Evolutionary conservation across 2,329 filamentous ascomycete genomes (phyloP).

Genomic region (Thermoascus crustaceus): DNA sequence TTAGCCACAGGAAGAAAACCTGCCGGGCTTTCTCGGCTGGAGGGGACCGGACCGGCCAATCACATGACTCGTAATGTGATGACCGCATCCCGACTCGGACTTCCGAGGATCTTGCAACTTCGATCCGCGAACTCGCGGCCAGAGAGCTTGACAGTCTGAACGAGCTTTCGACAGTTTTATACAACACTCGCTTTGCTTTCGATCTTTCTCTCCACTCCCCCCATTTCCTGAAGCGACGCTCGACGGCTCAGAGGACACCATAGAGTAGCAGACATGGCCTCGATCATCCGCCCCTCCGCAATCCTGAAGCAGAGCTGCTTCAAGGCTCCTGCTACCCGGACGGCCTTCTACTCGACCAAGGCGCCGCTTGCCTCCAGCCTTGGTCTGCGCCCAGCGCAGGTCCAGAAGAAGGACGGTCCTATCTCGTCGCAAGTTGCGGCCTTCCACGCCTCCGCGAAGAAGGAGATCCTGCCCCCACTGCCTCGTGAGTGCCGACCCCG

Average conservation of each 20-base stretch:
- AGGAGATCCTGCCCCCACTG: conserved; percentile 69
- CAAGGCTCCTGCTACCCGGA: conserved; percentile 19
- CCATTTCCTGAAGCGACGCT: not conserved
- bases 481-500: conserved; percentile 59
- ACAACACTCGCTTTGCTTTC: too few relatives aligned
- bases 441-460: conserved; percentile 76
- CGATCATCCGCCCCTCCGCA: conserved; percentile 31
- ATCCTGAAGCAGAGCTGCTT: conserved; percentile 29
- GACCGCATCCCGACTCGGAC: conserved; percentile 30
- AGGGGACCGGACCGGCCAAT: conserved; percentile 27
- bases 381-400: conserved; percentile 11
- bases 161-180: conserved; percentile 1
- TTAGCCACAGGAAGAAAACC: too few relatives aligned
- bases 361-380: conserved; percentile 12
- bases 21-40: conserved; percentile 34
- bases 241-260: not conserved
- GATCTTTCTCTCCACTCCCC: conserved; percentile 3
- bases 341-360: conserved; percentile 14
- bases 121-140: conserved; percentile 12
- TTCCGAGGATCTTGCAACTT: conserved; percentile 30
- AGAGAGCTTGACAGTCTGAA: not conserved
- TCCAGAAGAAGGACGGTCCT: conserved; percentile 26
- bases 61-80: conserved; percentile 28
- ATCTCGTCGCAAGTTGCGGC: conserved; percentile 54
- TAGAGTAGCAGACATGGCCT: conserved; percentile 25